These are phyloP conservation scores for Citrus inodora DNA, from an alignment of 345 rosid species.

Conservation along the genomic window DNA sequence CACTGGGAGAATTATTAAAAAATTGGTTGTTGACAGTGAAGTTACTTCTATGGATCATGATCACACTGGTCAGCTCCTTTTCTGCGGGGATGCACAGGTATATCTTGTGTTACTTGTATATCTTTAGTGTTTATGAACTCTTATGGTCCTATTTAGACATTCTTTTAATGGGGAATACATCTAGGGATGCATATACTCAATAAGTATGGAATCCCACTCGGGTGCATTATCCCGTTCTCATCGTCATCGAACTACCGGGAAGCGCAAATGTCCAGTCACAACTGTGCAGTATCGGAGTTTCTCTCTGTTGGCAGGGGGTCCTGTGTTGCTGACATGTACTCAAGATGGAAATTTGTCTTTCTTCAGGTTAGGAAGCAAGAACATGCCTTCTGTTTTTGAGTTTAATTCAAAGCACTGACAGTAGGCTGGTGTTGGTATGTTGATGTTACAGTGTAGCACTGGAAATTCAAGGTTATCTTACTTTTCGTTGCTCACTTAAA, in stretches of 20 bases:
- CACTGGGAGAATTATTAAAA: constrained; percentile 86
- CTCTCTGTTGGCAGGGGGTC: constrained; percentile 84
- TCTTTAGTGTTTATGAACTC: not conserved
- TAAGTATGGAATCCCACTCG: constrained; percentile 69
- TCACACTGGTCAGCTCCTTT: constrained; percentile 90
- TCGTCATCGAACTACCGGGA: constrained; percentile 58
- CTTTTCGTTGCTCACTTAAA: constrained; percentile 82
- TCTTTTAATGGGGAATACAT: constrained; percentile 13
- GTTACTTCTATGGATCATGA: constrained; percentile 97
- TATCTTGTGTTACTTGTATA: constrained; percentile 2
- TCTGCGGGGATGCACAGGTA: constrained; percentile 94
- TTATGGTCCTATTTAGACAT: not conserved
- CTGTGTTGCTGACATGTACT: constrained; percentile 84
- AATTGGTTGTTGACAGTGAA: constrained; percentile 49
- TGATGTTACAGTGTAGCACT: constrained; percentile 65
- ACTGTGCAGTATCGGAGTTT: constrained; percentile 90
- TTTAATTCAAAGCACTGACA: constrained; percentile 6
- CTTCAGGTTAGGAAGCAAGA: constrained; percentile 59
- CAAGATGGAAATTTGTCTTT: constrained; percentile 87
- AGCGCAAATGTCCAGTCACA: constrained; percentile 70
- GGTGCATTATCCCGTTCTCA: constrained; percentile 86
- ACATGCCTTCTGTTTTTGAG: not conserved
- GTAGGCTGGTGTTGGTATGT: constrained; percentile 7
- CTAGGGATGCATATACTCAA: constrained; percentile 82
- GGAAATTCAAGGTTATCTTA: constrained; percentile 81